phyloP scores from a whole-genome alignment of 345 rosid species.

The Eucalyptus tenuipes region DNA sequence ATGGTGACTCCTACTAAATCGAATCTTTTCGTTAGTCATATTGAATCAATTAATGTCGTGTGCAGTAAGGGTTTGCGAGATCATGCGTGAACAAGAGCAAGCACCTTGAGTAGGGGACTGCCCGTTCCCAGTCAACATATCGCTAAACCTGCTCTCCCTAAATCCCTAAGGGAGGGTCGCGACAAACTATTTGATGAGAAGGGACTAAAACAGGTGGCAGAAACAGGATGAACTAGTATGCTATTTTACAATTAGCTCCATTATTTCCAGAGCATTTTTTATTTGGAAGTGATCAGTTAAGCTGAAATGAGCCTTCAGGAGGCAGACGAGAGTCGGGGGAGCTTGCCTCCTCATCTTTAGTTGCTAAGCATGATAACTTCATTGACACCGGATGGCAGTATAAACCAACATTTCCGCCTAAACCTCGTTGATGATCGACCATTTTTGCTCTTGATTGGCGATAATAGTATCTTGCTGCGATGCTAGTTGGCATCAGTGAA shows the following conservation, averaged over 20 bases:
- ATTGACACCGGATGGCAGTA: background rate
- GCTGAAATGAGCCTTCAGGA: slow-evolving; percentile 22
- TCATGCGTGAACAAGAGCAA: too few relatives aligned
- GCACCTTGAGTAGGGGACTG: too few relatives aligned
- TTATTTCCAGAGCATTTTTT: fast-evolving
- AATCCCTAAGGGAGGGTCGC: fast-evolving
- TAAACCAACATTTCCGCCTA: slow-evolving; percentile 1
- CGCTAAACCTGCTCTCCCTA: too few relatives aligned
- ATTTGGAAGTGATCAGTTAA: too few relatives aligned
- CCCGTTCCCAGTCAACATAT: fast-evolving
- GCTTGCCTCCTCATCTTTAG: slow-evolving; percentile 37
- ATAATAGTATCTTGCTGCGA: background rate
- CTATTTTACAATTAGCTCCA: too few relatives aligned
- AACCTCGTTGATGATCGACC: background rate
- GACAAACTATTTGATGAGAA: too few relatives aligned
- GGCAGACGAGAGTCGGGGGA: slow-evolving; percentile 30
- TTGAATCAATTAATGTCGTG: fast-evolving
- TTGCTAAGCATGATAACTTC: slow-evolving; percentile 22
- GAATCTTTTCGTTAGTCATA: fast-evolving
- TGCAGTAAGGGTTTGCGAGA: fast-evolving
- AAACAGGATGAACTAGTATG: too few relatives aligned
- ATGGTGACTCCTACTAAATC: too few relatives aligned
- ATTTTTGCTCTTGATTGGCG: background rate
- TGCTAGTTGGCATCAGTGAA: background rate
- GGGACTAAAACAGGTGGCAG: too few relatives aligned